Evolutionary conservation across 306 rosid genomes (phyloP).

Genomic region (Cucumis melo): DNA sequence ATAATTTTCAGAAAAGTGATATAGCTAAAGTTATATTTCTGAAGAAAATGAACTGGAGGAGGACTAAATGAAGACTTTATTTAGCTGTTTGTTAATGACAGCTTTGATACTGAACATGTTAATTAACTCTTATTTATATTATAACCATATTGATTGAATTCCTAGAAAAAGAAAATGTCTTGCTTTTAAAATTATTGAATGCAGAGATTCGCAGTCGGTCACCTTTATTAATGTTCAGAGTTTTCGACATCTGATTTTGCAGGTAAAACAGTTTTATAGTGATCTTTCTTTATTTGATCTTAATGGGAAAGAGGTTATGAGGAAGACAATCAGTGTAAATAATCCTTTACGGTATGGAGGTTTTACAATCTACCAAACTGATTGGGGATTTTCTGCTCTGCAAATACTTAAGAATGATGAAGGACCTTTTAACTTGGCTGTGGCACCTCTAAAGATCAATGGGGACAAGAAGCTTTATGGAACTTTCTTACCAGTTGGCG

Average conservation of each 20-base stretch:
- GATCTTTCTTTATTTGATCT: constrained; percentile 68
- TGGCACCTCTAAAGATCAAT: constrained; percentile 83
- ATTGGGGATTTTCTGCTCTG: constrained; percentile 81
- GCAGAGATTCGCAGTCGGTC: not conserved
- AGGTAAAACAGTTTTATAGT: constrained; percentile 82
- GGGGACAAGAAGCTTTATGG: constrained; percentile 95
- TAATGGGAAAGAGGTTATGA: constrained; percentile 75
- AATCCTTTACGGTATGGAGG: constrained; percentile 80
- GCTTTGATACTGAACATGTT: not conserved
- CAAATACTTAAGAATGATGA: constrained; percentile 75
- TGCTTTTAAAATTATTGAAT: not conserved
- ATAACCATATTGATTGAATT: not conserved
- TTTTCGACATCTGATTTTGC: constrained; percentile 3
- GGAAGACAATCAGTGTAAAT: constrained; percentile 88
- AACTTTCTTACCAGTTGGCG: constrained; percentile 78
- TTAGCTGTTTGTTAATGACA: not conserved
- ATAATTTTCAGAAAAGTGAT: not conserved
- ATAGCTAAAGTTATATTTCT: not conserved
- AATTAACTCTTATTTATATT: not conserved
- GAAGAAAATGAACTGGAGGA: not conserved
- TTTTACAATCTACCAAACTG: constrained; percentile 85
- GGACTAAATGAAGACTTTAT: not conserved
- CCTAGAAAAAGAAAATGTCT: not conserved
- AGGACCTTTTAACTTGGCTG: constrained; percentile 90
- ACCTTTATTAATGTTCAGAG: not conserved